A percentile compares a stretch with the other conserved stretches of the same genome.
phyloP scores from a whole-genome alignment of 768 basidiomycete species.

The Mycena galericulata region DNA sequence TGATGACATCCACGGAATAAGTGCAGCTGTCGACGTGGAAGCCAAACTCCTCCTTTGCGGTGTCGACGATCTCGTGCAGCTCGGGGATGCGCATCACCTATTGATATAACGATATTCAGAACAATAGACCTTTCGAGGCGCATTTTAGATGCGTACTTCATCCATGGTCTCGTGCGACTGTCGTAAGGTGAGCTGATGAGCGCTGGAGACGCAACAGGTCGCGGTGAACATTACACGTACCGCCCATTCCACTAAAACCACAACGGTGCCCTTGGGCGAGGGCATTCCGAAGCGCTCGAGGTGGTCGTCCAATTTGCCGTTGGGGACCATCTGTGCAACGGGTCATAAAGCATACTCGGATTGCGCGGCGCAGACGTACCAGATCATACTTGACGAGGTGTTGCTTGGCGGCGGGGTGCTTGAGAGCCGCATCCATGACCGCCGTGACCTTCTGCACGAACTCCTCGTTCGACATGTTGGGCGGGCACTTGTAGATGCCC shows the following conservation, averaged over 20 bases:
- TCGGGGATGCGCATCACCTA: not conserved
- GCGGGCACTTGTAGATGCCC: not conserved
- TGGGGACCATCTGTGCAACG: not conserved
- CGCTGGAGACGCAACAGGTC: too few species aligned
- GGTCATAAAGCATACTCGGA: not conserved
- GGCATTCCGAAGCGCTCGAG: not conserved
- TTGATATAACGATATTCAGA: not conserved
- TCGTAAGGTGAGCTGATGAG: too few species aligned
- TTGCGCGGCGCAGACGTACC: not conserved
- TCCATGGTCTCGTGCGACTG: not conserved
- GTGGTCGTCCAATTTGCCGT: not conserved
- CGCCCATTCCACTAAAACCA: not conserved
- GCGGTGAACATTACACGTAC: too few species aligned
- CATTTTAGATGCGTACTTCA: not conserved
- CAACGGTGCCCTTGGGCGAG: not conserved
- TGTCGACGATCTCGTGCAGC: not conserved
- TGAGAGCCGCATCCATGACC: not conserved
- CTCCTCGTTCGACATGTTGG: not conserved
- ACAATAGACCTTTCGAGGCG: too few species aligned
- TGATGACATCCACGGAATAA: not conserved
- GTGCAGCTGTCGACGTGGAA: not conserved
- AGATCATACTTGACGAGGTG: not conserved
- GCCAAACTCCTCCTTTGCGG: not conserved
- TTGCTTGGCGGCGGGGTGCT: not conserved
- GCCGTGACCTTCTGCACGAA: not conserved